A percentile compares a stretch with the other conserved stretches of the same genome.
Conservation (phyloP, 345 rosid genomes). For the Dipteronia sinensis region DNA sequence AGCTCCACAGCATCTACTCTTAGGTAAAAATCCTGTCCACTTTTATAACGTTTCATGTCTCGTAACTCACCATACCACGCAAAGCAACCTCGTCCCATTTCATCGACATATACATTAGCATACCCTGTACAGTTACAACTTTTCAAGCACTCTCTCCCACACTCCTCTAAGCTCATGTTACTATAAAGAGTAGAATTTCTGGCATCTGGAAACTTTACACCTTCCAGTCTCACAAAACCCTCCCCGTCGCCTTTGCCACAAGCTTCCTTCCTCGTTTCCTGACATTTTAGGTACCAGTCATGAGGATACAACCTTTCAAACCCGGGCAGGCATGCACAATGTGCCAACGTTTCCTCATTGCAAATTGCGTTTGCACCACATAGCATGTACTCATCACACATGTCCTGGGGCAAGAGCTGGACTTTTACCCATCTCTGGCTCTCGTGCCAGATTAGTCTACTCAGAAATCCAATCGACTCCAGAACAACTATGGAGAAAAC, state of each 20-base stretch:
- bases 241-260: not conserved
- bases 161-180: too few species aligned
- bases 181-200: not conserved
- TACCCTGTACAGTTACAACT: too few species aligned
- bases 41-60: not conserved
- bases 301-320: not conserved
- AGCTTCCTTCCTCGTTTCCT: not conserved
- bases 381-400: conserved; percentile 22
- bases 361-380: conserved; percentile 26
- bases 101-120: not conserved
- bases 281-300: not conserved
- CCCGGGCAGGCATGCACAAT: conserved; percentile 23
- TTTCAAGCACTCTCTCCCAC: too few species aligned
- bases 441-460: conserved; percentile 12
- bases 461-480: not conserved
- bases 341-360: not conserved
- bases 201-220: not conserved
- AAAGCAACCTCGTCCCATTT: not conserved
- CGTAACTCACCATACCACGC: conserved; percentile 4
- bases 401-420: conserved; percentile 13
- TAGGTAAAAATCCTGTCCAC: conserved; percentile 5
- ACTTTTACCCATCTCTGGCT: conserved; percentile 2
- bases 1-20: conserved; percentile 12
- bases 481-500: not conserved
- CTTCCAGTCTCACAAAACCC: too few species aligned